phyloP scores from a whole-genome alignment of 2,329 filamentous ascomycete genomes.

The Cladosporium austrohemisphaericum region DNA sequence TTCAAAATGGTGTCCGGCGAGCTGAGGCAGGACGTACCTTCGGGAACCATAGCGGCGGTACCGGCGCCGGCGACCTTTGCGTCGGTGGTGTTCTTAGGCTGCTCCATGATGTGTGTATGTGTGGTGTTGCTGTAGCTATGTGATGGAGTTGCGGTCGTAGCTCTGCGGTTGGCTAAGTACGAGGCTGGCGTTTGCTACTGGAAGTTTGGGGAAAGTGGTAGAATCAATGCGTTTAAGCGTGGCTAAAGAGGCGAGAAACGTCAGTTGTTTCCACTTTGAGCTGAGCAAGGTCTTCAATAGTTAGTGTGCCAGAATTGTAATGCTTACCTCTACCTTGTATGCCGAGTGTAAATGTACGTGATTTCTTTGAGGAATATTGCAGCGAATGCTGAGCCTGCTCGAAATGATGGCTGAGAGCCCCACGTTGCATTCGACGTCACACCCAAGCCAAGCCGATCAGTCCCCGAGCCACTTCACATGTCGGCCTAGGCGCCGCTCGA shows the following conservation, averaged over 20 bases:
- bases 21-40: conserved; percentile 28
- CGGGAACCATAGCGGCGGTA: conserved; percentile 34
- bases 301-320: not conserved
- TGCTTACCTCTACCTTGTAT: not conserved
- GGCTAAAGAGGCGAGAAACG: not conserved
- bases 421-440: not conserved
- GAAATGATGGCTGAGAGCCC: conserved; percentile 2
- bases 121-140: conserved; percentile 14
- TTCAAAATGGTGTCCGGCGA: not conserved
- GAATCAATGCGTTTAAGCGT: conserved; percentile 13
- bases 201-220: conserved; percentile 16
- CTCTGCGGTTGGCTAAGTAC: conserved; percentile 7
- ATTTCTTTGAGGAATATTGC: too few species aligned
- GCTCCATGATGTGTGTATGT: conserved; percentile 25
- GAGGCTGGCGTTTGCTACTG: conserved; percentile 13
- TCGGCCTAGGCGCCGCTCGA: not conserved
- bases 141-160: not conserved
- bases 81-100: conserved; percentile 34
- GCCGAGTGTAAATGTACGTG: not conserved
- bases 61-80: conserved; percentile 29
- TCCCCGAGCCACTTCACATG: conserved; percentile 4
- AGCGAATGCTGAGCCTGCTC: not conserved
- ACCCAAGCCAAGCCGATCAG: conserved; percentile 4
- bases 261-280: not conserved
- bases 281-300: not conserved